Base-by-base conservation (phyloP, 116 monocot genomes). In the Zostera marina region DNA sequence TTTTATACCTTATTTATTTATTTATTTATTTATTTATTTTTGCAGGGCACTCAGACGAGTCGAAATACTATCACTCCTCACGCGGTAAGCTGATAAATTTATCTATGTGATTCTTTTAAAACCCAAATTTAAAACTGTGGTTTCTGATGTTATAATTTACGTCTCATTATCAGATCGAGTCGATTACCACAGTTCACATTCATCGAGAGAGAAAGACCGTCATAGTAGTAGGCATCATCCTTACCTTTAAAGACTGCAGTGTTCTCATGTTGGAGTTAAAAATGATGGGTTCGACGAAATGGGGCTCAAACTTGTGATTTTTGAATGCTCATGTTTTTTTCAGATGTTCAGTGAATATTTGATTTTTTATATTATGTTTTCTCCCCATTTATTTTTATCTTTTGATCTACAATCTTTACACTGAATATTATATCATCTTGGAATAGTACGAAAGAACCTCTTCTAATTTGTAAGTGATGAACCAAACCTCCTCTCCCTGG, bases 201-300 rank as follows among this genome's bases (percentile, higher is more conserved):
- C 81, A 9, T 85, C 72, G 9, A 63, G 82, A 19, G 87, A 82
- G 11, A 82, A 79, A 55, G 87, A 82, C 63, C 71, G 82, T 10
- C 74, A 79, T 53, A n/a, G n/a, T n/a, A n/a, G n/a, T n/a, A 76
- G 87, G 49, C 79, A 77, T 45, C 76, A 68, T 19, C 66, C 66
- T 23, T 78, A 71, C 60, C 41, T 25, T 22, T 77, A n/a, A 61
- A 60, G 19, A 32, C 16, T 42, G 15, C 42, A 58, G 15, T n/a
- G n/a, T n/a, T n/a, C n/a, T n/a, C n/a, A n/a, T n/a, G n/a, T n/a
- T n/a, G n/a, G n/a, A n/a, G n/a, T n/a, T n/a, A n/a, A n/a, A n/a
- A n/a, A n/a, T n/a, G n/a, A n/a, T n/a, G n/a, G n/a, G n/a, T n/a
- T n/a, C n/a, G n/a, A 11, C 25, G 17, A 53, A 17, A 15, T 48